Base-by-base conservation (phyloP, 768 basidiomycete genomes). In the Scleroderma citrinum region DNA sequence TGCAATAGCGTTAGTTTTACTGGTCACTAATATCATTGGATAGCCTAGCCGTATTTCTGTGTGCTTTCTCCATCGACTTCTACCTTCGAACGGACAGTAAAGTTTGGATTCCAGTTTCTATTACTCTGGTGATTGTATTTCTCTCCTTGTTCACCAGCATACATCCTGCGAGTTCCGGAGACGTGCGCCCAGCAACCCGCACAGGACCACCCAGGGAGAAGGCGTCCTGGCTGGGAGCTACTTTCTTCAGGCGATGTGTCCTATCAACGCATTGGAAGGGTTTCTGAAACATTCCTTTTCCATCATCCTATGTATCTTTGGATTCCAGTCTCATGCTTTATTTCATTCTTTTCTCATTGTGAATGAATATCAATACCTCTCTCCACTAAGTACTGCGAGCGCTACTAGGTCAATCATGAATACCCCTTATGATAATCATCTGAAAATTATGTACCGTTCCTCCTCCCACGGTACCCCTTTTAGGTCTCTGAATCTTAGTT, bases 31-130 rank as follows among this genome's bases (percentile, higher is more conserved):
- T 20, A 16, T 1, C 11, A 16, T 44, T 5, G 32, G 17, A 29
- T 29, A 75, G 73, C 16, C 57, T 72, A 51, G 47, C 68, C 2
- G 56, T 63, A 3, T 74, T 75, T 56, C 34, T 70, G 2, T 20
- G 36, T 0, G 62, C 69, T 0, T 62, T 75, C 42, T 50, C 47
- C 5, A 41, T 66, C 36, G 45, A 58, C 31, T 69, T 65, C 53
- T 69, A 74, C 49, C 4, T 50, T 4, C 21, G 32, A 2, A 66
- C 65, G 24, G 58, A 42, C 2, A 38, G 49, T 6, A 19, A 48
- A n/a, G 62, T 68, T 16, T 69, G 63, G 20, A 36, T 65, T 8
- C 53, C 65, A 5, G 54, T 64, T 13, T 59, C 56, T 13, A 5
- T 63, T 30, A 47, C 61, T 1, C 62, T 68, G 32, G 47, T 59